Evolutionary conservation across 2,329 filamentous ascomycete genomes (phyloP).

Genomic region (Monilinia vaccinii-corymbosi): DNA sequence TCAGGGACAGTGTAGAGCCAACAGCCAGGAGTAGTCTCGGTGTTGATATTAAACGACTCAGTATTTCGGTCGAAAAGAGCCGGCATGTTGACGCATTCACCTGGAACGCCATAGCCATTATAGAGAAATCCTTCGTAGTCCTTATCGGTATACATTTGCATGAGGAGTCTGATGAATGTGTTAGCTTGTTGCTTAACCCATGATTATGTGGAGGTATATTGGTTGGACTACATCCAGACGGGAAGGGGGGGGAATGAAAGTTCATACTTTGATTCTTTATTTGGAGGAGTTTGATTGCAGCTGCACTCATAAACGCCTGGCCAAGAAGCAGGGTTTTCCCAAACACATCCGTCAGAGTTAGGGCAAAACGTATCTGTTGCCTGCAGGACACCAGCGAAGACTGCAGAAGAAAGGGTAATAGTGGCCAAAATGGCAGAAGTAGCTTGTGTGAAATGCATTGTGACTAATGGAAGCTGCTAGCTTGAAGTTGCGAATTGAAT

Average conservation of each 20-base stretch:
- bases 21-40: neutral
- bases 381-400: neutral
- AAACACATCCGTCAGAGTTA: neutral
- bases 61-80: neutral
- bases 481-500: neutral
- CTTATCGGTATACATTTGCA: neutral
- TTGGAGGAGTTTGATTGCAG: neutral
- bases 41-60: constrained; percentile 1
- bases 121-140: neutral
- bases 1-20: constrained; percentile 1
- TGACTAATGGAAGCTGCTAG: neutral
- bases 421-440: constrained; percentile 3
- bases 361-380: neutral
- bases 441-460: constrained; percentile 1
- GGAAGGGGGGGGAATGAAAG: neutral
- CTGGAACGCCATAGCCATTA: neutral
- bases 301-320: neutral
- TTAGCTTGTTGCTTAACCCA: neutral
- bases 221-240: neutral
- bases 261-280: neutral
- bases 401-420: neutral
- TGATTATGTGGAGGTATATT: neutral
- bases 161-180: neutral
- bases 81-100: neutral
- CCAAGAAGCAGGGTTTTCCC: neutral